phyloP scores from a whole-genome alignment of 2,329 filamentous ascomycete genomes.

The Elsinoe batatas region DNA sequence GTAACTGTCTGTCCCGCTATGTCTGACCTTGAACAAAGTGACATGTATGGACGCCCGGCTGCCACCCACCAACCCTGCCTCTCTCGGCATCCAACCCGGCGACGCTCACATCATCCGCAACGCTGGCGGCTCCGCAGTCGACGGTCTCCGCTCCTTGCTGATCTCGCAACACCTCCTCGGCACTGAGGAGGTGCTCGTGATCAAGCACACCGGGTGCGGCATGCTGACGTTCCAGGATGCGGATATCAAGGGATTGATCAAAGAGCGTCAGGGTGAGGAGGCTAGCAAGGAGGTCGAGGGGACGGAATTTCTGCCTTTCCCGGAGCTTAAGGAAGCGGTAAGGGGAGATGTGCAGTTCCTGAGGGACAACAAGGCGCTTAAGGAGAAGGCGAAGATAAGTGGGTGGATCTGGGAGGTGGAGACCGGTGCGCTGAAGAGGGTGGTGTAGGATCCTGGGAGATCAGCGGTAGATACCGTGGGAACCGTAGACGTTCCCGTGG shows the following conservation, averaged over 20 bases:
- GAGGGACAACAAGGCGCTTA: constrained; percentile 48
- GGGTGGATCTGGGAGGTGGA: constrained; percentile 74
- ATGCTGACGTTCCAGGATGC: constrained; percentile 48
- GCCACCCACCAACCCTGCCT: constrained; percentile 49
- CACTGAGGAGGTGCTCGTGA: constrained; percentile 62
- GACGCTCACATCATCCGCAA: constrained; percentile 68
- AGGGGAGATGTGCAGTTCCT: constrained; percentile 56
- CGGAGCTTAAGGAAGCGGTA: constrained; percentile 54
- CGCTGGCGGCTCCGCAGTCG: constrained; percentile 41
- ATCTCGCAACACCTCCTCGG: constrained; percentile 72
- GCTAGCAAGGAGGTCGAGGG: background rate
- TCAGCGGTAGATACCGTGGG: constrained; percentile 24
- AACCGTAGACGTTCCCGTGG: constrained; percentile 25
- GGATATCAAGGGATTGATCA: constrained; percentile 1
- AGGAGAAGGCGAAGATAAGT: constrained; percentile 50
- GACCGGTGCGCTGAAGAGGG: constrained; percentile 51
- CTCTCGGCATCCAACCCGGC: constrained; percentile 61
- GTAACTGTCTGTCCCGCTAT: background rate
- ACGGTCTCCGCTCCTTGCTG: constrained; percentile 63
- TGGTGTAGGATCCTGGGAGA: constrained; percentile 30
- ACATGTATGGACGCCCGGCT: constrained; percentile 76
- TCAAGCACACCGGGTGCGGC: constrained; percentile 67
- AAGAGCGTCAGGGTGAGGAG: background rate
- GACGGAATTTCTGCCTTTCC: constrained; percentile 57
- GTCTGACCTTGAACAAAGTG: constrained; percentile 33